Evolutionary conservation across 2,329 filamentous ascomycete species (phyloP), one percentile per base, ranked within the genome.

Genomic region (Colletotrichum eleusines): DNA sequence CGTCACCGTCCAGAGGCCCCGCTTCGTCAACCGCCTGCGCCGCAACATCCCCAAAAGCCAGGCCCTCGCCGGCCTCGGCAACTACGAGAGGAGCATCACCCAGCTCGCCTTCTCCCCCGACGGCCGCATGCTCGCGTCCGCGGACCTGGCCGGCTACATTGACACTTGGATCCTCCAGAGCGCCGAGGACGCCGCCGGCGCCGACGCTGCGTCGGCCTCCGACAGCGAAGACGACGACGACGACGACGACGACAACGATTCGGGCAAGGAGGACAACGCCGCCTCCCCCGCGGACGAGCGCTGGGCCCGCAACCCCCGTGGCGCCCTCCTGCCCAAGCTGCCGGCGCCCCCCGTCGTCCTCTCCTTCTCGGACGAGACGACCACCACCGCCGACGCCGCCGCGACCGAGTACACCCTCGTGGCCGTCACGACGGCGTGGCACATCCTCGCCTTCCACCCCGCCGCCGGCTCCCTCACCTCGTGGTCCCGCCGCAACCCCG

Each of bases 401-500:
- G 69, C 74, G 23, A 69, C 74, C 14, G 75, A 89, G 75, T 88
- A 89, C 76, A 83, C 82, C 28, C 81, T 87, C 80, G 86, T 87
- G 46, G 83, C 82, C 20, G 81, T 83, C 81, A 92, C 84, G 72
- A 88, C 81, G 66, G 88, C 78, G 79, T 90, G 77, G 78, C 84
- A 94, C 69, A 82, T 98, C 51, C 88, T 93, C 73, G 89, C 96
- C 64, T 93, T 98, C 80, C 89, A 97, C 75, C 88, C 94, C 46
- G 84, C 91, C n/a, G 86, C 88, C 58, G 95, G 95, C 54, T 89
- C 88, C 23, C 84, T 98, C 14, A 94, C 92, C 5, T 88, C 93
- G 44, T 99, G 96, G 96, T 94, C 94, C 11, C 88, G 93, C 74
- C 88, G 92, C 46, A 97, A 98, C 78, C 91, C 92, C 5, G 89